These are phyloP conservation scores for Cystofilobasidium ferigula DNA, from an alignment of 768 basidiomycete species.

Conservation along the genomic window DNA sequence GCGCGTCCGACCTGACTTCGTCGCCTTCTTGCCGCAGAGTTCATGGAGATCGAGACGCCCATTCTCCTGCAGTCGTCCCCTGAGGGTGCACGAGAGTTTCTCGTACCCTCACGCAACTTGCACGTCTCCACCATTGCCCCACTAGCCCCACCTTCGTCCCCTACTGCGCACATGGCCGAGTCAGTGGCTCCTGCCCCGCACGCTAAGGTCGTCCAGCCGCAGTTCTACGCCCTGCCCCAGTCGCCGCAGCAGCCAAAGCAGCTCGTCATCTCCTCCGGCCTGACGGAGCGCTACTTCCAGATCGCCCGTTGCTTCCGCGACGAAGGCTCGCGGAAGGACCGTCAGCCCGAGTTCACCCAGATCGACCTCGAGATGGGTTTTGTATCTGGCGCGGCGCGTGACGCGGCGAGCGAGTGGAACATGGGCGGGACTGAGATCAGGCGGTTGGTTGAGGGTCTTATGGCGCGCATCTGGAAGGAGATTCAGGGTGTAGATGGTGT, in stretches of 20 bases:
- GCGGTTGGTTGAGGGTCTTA: constrained; percentile 60
- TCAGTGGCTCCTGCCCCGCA: neutral
- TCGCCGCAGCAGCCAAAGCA: constrained; percentile 96
- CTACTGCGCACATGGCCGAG: neutral
- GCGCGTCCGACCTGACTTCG: constrained; percentile 21
- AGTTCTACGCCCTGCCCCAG: constrained; percentile 81
- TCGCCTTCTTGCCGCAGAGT: constrained; percentile 48
- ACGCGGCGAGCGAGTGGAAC: constrained; percentile 47
- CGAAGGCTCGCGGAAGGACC: constrained; percentile 86
- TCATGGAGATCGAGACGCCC: constrained; percentile 88
- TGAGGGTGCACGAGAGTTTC: constrained; percentile 86
- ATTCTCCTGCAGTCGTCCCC: constrained; percentile 80
- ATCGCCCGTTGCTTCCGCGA: constrained; percentile 90
- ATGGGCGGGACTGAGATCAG: constrained; percentile 80
- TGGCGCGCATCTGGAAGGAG: constrained; percentile 64
- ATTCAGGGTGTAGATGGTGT: constrained; percentile 51
- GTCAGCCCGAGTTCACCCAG: constrained; percentile 95
- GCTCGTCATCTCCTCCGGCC: constrained; percentile 77
- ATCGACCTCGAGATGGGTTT: constrained; percentile 95
- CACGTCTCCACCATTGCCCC: neutral
- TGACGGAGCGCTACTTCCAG: constrained; percentile 82
- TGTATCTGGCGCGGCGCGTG: constrained; percentile 59
- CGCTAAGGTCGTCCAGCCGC: constrained; percentile 29
- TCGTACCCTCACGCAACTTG: constrained; percentile 61
- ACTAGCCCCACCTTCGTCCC: constrained; percentile 10